Evolutionary conservation across 345 rosid genomes (phyloP), one percentile per base, ranked within the genome.

Genomic region (Eucalyptus caleyi): DNA sequence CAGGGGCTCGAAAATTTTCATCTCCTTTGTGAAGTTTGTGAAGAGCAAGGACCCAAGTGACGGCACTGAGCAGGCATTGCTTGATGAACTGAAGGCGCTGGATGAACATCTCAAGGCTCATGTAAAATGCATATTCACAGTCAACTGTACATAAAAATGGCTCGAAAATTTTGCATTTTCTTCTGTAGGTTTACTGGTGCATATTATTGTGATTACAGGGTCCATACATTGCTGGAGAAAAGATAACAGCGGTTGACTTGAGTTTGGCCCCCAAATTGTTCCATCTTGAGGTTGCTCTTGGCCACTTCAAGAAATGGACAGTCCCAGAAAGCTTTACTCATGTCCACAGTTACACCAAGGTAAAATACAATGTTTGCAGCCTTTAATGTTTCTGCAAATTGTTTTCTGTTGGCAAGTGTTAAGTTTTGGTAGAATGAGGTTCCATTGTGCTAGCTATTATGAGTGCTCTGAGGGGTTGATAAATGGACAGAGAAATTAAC

Each of bases 241-340:
- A 94, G 93, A 90, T 95, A 77, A 92, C 95, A 19, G 99, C 98
- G 4, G 96, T 83, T 88, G 99, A 98, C 93, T 91, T 98, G 81
- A 94, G 95, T 94, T 94, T 98, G 94, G 98, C 94, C 88, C 99
- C 99, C 9, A 98, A 97, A 93, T 94, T 98, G 89, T 96, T 95
- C 94, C 99, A 98, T 92, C 97, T 98, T 7, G 89, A 96, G 93
- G 91, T 95, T 23, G 95, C 96, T 89, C 97, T 96, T 85, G 98
- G 95, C 87, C 97, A 98, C 90, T 98, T 95, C 87, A 98, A 98
- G 93, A 94, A 94, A 88, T 96, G 99, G 99, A 91, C 94, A 89
- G 85, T 97, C 86, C 99, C 99, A 4, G 95, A 90, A 89, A 93
- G 88, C 90, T 94, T 96, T 93, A 88, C 94, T 49, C 89, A 93